phyloP scores from a whole-genome alignment of 306 rosid genomes.

The Begonia masoniana region DNA sequence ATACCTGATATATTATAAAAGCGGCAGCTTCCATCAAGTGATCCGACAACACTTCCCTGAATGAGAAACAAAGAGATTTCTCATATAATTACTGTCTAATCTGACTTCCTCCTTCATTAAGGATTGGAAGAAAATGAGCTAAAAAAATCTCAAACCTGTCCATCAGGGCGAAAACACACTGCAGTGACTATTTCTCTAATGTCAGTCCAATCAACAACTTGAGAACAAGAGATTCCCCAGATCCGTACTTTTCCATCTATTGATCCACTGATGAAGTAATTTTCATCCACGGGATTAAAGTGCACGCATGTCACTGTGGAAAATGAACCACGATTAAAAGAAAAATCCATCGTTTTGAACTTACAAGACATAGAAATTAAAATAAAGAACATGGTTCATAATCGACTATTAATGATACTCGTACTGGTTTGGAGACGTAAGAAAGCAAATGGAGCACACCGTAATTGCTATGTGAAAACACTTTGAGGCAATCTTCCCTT shows the following conservation, averaged over 20 bases:
- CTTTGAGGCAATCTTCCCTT: slow-evolving; percentile 50
- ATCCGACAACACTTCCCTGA: slow-evolving; percentile 83
- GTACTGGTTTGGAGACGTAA: background rate
- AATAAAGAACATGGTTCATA: background rate
- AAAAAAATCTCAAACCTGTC: slow-evolving; percentile 45
- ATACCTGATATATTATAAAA: slow-evolving; percentile 71
- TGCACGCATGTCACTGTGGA: slow-evolving; percentile 78
- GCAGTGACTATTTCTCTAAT: slow-evolving; percentile 73
- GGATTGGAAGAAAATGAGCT: slow-evolving; percentile 9
- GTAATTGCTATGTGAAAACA: slow-evolving; percentile 81
- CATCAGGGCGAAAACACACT: slow-evolving; percentile 89
- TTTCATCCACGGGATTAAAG: slow-evolving; percentile 83
- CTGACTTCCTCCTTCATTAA: slow-evolving; percentile 4
- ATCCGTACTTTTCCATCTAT: slow-evolving; percentile 97
- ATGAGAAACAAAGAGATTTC: slow-evolving; percentile 16
- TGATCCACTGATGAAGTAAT: slow-evolving; percentile 89
- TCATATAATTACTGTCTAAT: slow-evolving; percentile 8
- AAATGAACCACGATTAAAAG: background rate
- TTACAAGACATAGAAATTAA: slow-evolving; percentile 10
- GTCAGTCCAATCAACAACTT: slow-evolving; percentile 83
- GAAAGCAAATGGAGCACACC: slow-evolving; percentile 31
- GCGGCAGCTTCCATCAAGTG: slow-evolving; percentile 64
- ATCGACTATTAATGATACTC: too few species aligned
- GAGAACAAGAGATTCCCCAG: slow-evolving; percentile 63
- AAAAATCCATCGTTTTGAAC: too few species aligned